A percentile compares a stretch with the other conserved stretches of the same genome.
Conservation (phyloP, 2,329 filamentous ascomycete genomes). For the Fusarium graminum region DNA sequence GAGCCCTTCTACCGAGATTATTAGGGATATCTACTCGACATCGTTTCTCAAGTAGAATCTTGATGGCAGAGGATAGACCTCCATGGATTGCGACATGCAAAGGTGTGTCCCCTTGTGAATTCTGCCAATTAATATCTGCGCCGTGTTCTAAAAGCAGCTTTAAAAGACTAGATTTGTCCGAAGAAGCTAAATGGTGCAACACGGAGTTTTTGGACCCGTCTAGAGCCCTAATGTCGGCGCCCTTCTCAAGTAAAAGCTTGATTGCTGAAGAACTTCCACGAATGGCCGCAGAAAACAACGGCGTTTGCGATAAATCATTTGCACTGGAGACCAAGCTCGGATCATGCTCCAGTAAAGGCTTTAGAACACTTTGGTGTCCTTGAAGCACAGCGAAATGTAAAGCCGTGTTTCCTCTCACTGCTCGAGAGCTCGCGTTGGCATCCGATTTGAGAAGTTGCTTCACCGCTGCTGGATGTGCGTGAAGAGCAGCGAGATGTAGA, state of each 20-base stretch:
- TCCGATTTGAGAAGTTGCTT: constrained; percentile 17
- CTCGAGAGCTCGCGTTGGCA: neutral
- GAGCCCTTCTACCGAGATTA: constrained; percentile 4
- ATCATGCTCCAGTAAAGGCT: constrained; percentile 6
- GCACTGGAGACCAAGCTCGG: neutral
- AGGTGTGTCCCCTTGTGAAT: neutral
- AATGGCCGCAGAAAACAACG: constrained; percentile 2
- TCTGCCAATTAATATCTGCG: constrained; percentile 1
- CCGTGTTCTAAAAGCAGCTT: constrained; percentile 5
- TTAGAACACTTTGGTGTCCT: constrained; percentile 4
- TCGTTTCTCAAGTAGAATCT: constrained; percentile 4
- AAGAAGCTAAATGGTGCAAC: neutral
- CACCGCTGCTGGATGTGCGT: neutral
- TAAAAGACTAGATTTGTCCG: constrained; percentile 6
- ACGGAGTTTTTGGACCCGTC: neutral
- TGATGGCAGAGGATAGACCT: neutral
- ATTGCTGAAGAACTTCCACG: constrained; percentile 3
- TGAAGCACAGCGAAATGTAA: constrained; percentile 9
- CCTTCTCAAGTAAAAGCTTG: constrained; percentile 9
- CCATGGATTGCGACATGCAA: constrained; percentile 2
- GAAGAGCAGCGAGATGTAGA: neutral
- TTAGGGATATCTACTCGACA: constrained; percentile 1
- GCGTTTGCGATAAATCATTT: constrained; percentile 1
- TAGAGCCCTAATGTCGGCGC: neutral
- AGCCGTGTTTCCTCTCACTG: constrained; percentile 3